phyloP scores from a whole-genome alignment of 2,329 filamentous ascomycete genomes.

The Penicillium sp. region DNA sequence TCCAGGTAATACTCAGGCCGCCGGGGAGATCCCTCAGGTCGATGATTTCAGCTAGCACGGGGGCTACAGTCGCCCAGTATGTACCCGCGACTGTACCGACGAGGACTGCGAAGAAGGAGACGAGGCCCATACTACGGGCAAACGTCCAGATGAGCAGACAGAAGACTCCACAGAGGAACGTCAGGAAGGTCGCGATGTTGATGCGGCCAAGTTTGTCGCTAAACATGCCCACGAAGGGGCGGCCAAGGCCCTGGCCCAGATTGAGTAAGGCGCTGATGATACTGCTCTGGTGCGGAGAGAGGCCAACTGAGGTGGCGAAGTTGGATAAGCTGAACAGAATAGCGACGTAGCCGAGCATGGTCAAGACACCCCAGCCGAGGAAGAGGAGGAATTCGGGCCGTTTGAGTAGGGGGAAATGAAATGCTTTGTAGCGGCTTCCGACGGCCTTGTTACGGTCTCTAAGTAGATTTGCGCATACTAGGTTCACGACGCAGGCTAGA shows the following conservation, averaged over 20 bases:
- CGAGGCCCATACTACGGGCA: conserved; percentile 61
- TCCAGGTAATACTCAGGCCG: conserved; percentile 63
- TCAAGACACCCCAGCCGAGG: conserved; percentile 64
- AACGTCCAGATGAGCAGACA: conserved; percentile 67
- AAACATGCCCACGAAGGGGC: conserved; percentile 67
- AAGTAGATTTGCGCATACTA: conserved; percentile 59
- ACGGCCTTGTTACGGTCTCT: conserved; percentile 63
- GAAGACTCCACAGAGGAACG: conserved; percentile 61
- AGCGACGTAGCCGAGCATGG: conserved; percentile 69
- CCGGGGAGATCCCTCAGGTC: conserved; percentile 62
- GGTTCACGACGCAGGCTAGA: conserved; percentile 58
- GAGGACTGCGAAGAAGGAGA: conserved; percentile 64
- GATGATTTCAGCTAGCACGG: conserved; percentile 65
- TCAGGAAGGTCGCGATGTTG: conserved; percentile 64
- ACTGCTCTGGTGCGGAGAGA: conserved; percentile 63
- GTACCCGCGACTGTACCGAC: conserved; percentile 64
- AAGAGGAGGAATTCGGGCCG: conserved; percentile 62
- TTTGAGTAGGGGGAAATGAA: conserved; percentile 59
- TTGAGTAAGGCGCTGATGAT: conserved; percentile 68
- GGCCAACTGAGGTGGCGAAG: conserved; percentile 64
- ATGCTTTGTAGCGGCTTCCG: conserved; percentile 56
- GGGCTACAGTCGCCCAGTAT: conserved; percentile 63
- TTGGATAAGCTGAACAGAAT: conserved; percentile 68
- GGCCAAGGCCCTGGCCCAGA: conserved; percentile 61
- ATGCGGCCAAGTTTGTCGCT: conserved; percentile 65